Base-by-base conservation (phyloP, 2,329 filamentous ascomycete species). In the Thyridium curvatum region DNA sequence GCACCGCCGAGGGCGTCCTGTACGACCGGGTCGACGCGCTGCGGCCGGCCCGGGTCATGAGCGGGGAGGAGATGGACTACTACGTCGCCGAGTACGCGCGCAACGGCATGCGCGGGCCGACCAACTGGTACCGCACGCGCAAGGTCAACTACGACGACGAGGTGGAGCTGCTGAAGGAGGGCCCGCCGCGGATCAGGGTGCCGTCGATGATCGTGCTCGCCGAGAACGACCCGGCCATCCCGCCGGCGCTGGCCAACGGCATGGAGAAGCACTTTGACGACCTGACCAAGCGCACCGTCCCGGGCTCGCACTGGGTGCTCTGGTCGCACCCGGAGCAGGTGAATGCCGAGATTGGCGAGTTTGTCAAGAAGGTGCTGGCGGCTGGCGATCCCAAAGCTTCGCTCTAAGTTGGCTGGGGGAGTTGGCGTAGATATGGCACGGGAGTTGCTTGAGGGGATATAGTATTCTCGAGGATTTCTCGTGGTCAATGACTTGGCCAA, bases 101-200 rank as follows among this genome's bases (percentile, higher is more conserved):
- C 32, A 75, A 82, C 53, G 87, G 88, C 34, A 61, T 97, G 47
- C 77, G 82, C 47, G 88, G 88, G 1, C 86, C 88, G 13, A 68
- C 88, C 43, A 93, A 90, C 62, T 96, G 88, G 86, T 98, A 98
- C 65, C 80, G 89, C 32, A 84, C 77, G 3, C 69, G 77, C 15
- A 66, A 76, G 58, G 60, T 82, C 46, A 95, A 94, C 61, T 85
- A 71, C 55, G 74, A 86, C 31, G 87, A 96, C 46, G 93, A 96
- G 54, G 68, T 78, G 37, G 58, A 69, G 29, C 65, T 84, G 30
- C 69, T 77, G 38, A 67, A 75, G 43, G 79, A 80, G 52, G 79
- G 28, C 26, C 35, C 48, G n/a, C 47, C 42, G 18, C 69, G 59
- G 40, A 66, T 86, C 38, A 61, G 69, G 34, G 66, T 78, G 52